phyloP scores from a whole-genome alignment of 805 yeast genomes.

The Lipomyces lipofer region DNA sequence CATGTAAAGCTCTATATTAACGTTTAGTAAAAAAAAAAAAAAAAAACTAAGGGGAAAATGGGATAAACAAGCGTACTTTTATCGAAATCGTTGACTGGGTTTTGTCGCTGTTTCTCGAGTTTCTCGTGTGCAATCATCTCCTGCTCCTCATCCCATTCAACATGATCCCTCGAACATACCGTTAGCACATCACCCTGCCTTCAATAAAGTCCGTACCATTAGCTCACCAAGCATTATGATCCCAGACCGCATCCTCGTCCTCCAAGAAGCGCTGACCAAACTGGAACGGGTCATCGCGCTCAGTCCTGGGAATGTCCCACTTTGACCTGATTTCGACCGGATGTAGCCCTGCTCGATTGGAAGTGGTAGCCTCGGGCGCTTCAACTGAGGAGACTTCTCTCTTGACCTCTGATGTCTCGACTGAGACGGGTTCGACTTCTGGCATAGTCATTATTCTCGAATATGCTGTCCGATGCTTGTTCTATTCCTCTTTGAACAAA shows the following conservation, averaged over 20 bases:
- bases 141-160: slow-evolving; percentile 96
- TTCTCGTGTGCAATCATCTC: slow-evolving; percentile 68
- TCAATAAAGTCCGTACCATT: background rate
- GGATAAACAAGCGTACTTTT: slow-evolving; percentile 45
- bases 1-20: slow-evolving; percentile 56
- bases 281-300: slow-evolving; percentile 61
- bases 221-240: slow-evolving; percentile 77
- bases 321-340: no score
- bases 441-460: no score
- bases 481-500: no score
- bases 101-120: slow-evolving; percentile 70
- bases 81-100: slow-evolving; percentile 87
- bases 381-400: no score
- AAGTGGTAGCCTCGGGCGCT: no score
- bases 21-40: background rate
- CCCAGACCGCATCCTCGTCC: slow-evolving; percentile 75
- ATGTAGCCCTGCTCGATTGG: no score
- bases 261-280: slow-evolving; percentile 84
- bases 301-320: slow-evolving; percentile 31
- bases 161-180: slow-evolving; percentile 65
- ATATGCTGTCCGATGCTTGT: no score
- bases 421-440: no score
- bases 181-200: background rate
- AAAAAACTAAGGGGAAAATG: background rate
- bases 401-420: no score